Percentiles rank a stretch among this genome's conserved stretches.
Conservation (phyloP, 352 stramenopile genomes). For the Phytophthora pistaciae region DNA sequence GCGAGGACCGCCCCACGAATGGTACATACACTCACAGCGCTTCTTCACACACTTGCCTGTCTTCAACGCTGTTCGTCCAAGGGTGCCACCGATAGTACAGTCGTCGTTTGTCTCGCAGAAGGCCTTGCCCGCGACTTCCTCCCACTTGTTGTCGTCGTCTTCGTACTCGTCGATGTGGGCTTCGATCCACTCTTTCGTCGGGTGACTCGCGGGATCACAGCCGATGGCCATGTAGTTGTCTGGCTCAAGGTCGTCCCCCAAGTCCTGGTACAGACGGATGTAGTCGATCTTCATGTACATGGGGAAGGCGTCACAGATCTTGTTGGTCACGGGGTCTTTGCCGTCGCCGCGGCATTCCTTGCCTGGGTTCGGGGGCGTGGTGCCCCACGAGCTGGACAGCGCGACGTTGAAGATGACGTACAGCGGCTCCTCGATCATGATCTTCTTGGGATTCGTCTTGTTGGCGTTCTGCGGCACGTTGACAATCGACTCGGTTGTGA, state of each 20-base stretch:
- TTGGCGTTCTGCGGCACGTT: conserved; percentile 50
- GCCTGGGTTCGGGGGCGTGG: conserved; percentile 27
- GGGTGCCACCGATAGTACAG: conserved; percentile 41
- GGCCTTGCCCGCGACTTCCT: conserved; percentile 44
- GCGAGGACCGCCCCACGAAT: conserved; percentile 65
- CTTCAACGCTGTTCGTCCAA: conserved; percentile 27
- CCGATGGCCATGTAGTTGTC: conserved; percentile 39
- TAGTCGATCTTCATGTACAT: conserved; percentile 83
- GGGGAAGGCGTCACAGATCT: conserved; percentile 51
- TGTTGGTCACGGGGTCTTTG: conserved; percentile 44
- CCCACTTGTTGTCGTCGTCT: conserved; percentile 43
- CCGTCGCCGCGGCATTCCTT: conserved; percentile 37
- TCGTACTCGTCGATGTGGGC: conserved; percentile 45
- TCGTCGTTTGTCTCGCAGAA: conserved; percentile 57
- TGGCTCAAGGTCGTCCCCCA: conserved; percentile 34
- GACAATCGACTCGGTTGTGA: conserved; percentile 50
- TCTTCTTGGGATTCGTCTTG: conserved; percentile 72
- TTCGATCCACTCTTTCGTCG: conserved; percentile 47
- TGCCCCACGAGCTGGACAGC: conserved; percentile 77
- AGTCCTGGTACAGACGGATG: conserved; percentile 84
- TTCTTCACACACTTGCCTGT: conserved; percentile 56
- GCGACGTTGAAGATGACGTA: conserved; percentile 95
- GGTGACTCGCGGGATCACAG: conserved; percentile 43
- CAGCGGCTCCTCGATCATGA: conserved; percentile 91
- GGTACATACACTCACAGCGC: conserved; percentile 58